These are phyloP conservation scores for Vigna radiata DNA, from an alignment of 306 rosid species.

Conservation along the genomic window DNA sequence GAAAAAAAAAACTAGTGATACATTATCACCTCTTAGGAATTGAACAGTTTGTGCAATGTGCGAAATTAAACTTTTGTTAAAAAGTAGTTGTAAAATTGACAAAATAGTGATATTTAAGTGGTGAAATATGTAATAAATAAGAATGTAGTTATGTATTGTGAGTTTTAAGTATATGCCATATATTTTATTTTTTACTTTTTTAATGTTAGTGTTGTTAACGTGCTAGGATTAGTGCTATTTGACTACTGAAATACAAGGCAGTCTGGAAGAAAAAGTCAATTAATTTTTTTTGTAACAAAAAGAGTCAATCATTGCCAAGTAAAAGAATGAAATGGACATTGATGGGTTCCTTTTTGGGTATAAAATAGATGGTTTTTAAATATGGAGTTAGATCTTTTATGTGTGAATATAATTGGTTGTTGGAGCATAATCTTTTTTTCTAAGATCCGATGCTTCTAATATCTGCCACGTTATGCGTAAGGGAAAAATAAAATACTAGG, in stretches of 20 bases:
- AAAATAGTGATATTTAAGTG: no score
- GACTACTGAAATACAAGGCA: background rate
- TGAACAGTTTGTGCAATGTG: no score
- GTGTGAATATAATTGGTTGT: constrained; percentile 31
- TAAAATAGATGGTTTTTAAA: background rate
- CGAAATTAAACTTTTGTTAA: no score
- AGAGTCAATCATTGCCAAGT: constrained; percentile 21
- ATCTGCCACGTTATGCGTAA: constrained; percentile 30
- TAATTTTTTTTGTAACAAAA: background rate
- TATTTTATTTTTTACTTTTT: no score
- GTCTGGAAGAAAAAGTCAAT: background rate
- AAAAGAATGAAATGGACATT: constrained; percentile 10
- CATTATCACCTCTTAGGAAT: no score
- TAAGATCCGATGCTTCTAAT: constrained; percentile 4
- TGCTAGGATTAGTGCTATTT: background rate
- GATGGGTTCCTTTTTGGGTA: constrained; percentile 3
- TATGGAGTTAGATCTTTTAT: constrained; percentile 10
- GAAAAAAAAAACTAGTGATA: no score
- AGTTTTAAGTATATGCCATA: no score
- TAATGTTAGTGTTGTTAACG: no score
- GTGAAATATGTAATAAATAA: no score
- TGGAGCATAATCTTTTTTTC: constrained; percentile 13
- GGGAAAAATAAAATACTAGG: background rate
- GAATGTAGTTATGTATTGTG: no score
- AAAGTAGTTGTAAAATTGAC: no score